Conservation (phyloP, 768 basidiomycete genomes). For the Agrocybe pediades region DNA sequence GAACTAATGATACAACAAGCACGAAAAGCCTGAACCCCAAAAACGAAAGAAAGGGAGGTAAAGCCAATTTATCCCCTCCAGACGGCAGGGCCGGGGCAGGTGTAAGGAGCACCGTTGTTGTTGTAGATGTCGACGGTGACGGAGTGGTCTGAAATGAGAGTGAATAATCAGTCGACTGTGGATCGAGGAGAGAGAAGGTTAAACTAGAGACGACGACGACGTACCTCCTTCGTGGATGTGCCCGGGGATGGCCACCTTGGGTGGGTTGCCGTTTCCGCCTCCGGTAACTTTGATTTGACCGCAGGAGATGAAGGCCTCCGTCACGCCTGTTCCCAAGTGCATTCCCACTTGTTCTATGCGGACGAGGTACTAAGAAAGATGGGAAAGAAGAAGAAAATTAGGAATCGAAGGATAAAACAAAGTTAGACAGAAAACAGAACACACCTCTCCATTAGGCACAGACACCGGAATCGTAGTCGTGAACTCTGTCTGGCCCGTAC, state of each 20-base stretch:
- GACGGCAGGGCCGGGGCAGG: conserved; percentile 25
- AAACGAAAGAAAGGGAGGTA: not conserved
- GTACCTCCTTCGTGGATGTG: conserved; percentile 37
- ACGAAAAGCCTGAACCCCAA: too few species aligned
- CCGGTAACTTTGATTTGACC: conserved; percentile 44
- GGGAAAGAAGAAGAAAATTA: not conserved
- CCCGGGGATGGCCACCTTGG: conserved; percentile 48
- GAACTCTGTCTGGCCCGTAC: conserved; percentile 26
- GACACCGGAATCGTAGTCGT: conserved; percentile 36
- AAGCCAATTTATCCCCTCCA: conserved; percentile 18
- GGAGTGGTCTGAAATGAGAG: conserved; percentile 27
- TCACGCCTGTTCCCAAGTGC: conserved; percentile 39
- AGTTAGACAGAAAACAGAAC: conserved; percentile 1
- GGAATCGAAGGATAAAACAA: not conserved
- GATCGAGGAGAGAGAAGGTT: not conserved
- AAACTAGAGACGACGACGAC: conserved; percentile 7
- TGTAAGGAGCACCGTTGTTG: conserved; percentile 28
- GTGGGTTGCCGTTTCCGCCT: conserved; percentile 41
- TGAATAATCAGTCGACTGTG: not conserved
- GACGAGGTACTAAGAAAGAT: conserved; percentile 33
- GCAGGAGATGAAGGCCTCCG: conserved; percentile 47
- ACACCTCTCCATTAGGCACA: conserved; percentile 40
- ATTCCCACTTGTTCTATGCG: conserved; percentile 47
- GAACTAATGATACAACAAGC: too few species aligned
- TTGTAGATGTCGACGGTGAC: conserved; percentile 41